Percentiles rank a stretch among this genome's conserved stretches.
These are phyloP conservation scores for Lablab purpureus DNA, from an alignment of 306 rosid genomes.

Conservation along the genomic window DNA sequence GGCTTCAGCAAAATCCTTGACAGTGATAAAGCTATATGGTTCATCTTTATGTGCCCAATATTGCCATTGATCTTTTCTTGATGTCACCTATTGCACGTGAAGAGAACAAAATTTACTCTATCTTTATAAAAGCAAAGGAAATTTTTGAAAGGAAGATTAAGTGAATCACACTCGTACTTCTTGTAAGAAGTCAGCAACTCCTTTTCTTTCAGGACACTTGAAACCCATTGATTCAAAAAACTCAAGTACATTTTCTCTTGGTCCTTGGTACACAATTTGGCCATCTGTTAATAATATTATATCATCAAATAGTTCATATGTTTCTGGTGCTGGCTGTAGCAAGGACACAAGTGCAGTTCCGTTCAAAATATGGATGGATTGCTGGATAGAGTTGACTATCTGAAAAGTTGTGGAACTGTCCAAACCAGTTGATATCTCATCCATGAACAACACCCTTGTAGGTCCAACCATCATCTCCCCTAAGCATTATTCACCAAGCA, in stretches of 20 bases:
- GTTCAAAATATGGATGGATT: constrained; percentile 73
- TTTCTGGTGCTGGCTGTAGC: constrained; percentile 65
- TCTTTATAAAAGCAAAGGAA: neutral
- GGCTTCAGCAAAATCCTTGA: constrained; percentile 67
- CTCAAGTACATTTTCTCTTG: constrained; percentile 60
- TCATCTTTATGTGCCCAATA: constrained; percentile 74
- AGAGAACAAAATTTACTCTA: neutral
- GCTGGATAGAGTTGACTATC: constrained; percentile 68
- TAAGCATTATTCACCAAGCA: constrained; percentile 22
- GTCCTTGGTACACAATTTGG: constrained; percentile 81
- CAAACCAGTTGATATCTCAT: constrained; percentile 84
- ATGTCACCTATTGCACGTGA: constrained; percentile 47
- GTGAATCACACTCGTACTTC: constrained; percentile 39
- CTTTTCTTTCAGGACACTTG: constrained; percentile 87
- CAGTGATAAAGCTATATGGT: constrained; percentile 69
- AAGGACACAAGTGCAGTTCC: constrained; percentile 70
- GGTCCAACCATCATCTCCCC: constrained; percentile 95
- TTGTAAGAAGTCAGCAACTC: constrained; percentile 68
- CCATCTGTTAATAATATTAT: constrained; percentile 71
- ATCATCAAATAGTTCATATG: constrained; percentile 64
- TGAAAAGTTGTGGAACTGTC: constrained; percentile 93
- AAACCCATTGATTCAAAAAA: constrained; percentile 46
- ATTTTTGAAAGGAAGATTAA: neutral
- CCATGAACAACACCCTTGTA: constrained; percentile 76
- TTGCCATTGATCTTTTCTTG: constrained; percentile 78